A percentile compares a stretch with the other conserved stretches of the same genome.
phyloP scores from a whole-genome alignment of 257 asterid genomes.

The Perilla frutescens region DNA sequence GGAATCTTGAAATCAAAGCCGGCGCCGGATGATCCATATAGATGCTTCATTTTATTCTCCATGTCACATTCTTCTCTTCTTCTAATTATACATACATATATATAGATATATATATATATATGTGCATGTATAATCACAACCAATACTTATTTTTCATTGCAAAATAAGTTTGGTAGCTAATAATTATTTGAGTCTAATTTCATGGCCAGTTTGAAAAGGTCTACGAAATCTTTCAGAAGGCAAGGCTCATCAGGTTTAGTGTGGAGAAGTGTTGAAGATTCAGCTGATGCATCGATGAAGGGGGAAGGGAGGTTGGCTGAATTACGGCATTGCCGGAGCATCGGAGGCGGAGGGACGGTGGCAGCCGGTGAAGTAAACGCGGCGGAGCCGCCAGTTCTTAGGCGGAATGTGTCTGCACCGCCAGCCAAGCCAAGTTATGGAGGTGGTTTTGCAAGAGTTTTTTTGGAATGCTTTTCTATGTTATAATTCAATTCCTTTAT shows the following conservation, averaged over 20 bases:
- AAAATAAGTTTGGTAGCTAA: not conserved
- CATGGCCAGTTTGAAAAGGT: conserved; percentile 26
- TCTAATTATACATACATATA: not conserved
- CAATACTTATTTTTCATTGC: not conserved
- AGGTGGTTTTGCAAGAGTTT: conserved; percentile 1
- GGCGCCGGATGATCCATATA: not conserved
- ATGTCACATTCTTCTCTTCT: conserved; percentile 14
- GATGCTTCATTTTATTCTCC: conserved; percentile 26
- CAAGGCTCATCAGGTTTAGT: conserved; percentile 29
- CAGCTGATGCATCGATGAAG: not conserved
- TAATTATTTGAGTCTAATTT: not conserved
- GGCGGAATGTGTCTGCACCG: conserved; percentile 20
- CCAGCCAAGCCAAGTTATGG: not conserved
- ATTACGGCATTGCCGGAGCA: conserved; percentile 8
- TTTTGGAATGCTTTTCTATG: not conserved
- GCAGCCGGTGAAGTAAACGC: not conserved
- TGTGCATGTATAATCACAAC: not conserved
- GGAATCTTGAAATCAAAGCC: conserved; percentile 10
- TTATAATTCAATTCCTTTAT: too few relatives aligned
- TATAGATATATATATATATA: too few relatives aligned
- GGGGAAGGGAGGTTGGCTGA: conserved; percentile 5
- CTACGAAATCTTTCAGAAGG: conserved; percentile 30
- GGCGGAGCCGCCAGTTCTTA: not conserved
- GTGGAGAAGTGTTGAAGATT: conserved; percentile 7
- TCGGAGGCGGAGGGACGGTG: not conserved